A percentile compares a stretch with the other conserved stretches of the same genome.
Evolutionary conservation across 2,329 filamentous ascomycete species (phyloP).

Genomic region (Amesomyces nigricolor): DNA sequence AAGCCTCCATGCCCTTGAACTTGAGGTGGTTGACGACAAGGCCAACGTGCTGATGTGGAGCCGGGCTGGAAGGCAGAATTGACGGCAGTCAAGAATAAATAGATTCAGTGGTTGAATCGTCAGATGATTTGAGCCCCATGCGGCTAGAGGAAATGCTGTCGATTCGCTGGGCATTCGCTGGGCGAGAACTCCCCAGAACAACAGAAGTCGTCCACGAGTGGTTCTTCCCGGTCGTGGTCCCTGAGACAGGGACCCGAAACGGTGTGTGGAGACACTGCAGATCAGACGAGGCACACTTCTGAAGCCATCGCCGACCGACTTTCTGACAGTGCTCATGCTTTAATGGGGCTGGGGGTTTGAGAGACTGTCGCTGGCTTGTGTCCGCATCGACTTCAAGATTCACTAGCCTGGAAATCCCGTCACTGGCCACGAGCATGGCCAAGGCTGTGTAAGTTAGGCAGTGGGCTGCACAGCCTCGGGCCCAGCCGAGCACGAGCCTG

Average conservation of each 20-base stretch:
- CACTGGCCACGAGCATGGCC: background rate
- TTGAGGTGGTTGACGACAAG: background rate
- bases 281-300: background rate
- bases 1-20: too few species aligned
- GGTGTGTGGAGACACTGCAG: background rate
- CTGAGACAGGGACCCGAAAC: background rate
- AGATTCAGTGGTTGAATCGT: too few species aligned
- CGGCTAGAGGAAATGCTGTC: background rate
- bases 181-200: too few species aligned
- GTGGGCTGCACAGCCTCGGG: constrained; percentile 20
- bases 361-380: background rate
- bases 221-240: too few species aligned
- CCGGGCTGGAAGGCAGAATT: constrained; percentile 7
- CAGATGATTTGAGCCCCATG: too few species aligned
- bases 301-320: background rate
- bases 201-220: too few species aligned
- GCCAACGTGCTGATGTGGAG: background rate
- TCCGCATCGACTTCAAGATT: background rate
- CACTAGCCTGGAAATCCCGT: background rate
- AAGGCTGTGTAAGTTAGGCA: background rate
- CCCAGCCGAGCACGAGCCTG: background rate
- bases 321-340: too few species aligned
- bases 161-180: background rate
- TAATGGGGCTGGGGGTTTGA: too few species aligned
- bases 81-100: too few species aligned